These are phyloP conservation scores for Nemania sp. DNA, from an alignment of 2,329 filamentous ascomycete genomes.

Conservation along the genomic window DNA sequence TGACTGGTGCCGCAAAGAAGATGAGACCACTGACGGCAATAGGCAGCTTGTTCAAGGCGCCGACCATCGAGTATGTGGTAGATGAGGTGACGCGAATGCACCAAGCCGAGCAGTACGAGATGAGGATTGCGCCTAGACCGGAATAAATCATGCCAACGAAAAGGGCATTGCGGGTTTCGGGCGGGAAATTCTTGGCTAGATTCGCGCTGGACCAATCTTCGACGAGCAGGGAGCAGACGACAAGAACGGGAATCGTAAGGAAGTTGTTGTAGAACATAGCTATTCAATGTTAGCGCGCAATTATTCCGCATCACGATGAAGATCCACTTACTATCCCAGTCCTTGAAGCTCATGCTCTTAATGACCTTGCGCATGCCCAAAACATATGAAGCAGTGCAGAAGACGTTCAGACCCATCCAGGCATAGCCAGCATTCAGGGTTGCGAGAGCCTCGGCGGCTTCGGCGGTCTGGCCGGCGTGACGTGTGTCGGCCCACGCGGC, in stretches of 20 bases:
- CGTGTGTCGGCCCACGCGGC: constrained; percentile 96
- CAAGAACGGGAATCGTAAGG: constrained; percentile 88
- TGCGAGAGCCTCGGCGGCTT: constrained; percentile 75
- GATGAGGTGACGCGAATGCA: constrained; percentile 97
- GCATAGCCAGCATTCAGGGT: constrained; percentile 93
- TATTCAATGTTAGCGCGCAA: constrained; percentile 48
- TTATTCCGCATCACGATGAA: not conserved
- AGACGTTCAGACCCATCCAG: constrained; percentile 97
- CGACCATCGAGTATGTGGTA: constrained; percentile 98
- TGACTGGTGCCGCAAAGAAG: constrained; percentile 95
- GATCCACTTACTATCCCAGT: constrained; percentile 86
- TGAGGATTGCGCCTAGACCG: constrained; percentile 90
- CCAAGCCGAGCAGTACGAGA: constrained; percentile 99
- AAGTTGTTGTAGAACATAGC: constrained; percentile 99
- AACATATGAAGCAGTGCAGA: constrained; percentile 89
- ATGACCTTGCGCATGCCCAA: constrained; percentile 97
- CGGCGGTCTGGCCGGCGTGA: constrained; percentile 57
- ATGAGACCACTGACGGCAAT: constrained; percentile 89
- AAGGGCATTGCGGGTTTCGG: constrained; percentile 76
- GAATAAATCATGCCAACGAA: constrained; percentile 92
- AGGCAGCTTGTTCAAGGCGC: constrained; percentile 95
- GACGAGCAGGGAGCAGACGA: constrained; percentile 76
- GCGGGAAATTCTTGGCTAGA: constrained; percentile 83
- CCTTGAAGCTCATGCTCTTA: constrained; percentile 99
- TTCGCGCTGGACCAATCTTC: constrained; percentile 94